Conservation (phyloP, 1,284 basidiomycete genomes). For the Leccinum solheimii region DNA sequence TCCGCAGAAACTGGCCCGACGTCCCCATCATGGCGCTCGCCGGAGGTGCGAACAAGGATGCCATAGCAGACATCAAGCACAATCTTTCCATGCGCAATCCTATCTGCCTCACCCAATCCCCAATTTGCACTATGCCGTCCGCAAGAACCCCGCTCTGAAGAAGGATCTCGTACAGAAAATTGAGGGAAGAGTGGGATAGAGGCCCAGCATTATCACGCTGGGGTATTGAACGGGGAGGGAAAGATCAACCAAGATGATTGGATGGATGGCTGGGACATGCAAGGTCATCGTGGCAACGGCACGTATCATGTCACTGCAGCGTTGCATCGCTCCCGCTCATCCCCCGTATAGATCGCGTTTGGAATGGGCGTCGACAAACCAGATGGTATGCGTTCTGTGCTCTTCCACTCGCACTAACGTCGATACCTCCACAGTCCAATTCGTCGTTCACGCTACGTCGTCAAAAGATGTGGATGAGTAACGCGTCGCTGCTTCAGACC, state of each 20-base stretch:
- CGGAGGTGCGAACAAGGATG: conserved; percentile 84
- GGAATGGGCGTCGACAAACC: conserved; percentile 98
- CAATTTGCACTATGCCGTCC: conserved; percentile 85
- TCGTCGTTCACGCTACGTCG: conserved; percentile 74
- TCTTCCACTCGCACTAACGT: not conserved
- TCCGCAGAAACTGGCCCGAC: conserved; percentile 73
- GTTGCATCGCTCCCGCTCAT: conserved; percentile 15
- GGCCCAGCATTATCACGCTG: conserved; percentile 88
- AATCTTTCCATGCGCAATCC: conserved; percentile 67
- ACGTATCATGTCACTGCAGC: conserved; percentile 19
- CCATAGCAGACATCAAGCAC: conserved; percentile 77
- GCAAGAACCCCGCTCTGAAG: conserved; percentile 49
- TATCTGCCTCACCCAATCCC: conserved; percentile 69
- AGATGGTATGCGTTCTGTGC: conserved; percentile 48
- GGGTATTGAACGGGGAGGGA: conserved; percentile 67
- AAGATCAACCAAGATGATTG: conserved; percentile 69
- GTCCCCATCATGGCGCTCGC: conserved; percentile 96
- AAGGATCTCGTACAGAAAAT: conserved; percentile 68
- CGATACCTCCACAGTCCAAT: conserved; percentile 54
- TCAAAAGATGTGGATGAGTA: conserved; percentile 71
- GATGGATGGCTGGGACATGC: conserved; percentile 72
- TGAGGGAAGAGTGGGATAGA: conserved; percentile 60
- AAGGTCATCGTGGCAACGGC: conserved; percentile 92
- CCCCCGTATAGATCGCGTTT: conserved; percentile 68
- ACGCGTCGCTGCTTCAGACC: conserved; percentile 10